Evolutionary conservation across 2,329 filamentous ascomycete genomes (phyloP), one percentile per base, ranked within the genome.

Genomic region (Hypoxylon sp.): DNA sequence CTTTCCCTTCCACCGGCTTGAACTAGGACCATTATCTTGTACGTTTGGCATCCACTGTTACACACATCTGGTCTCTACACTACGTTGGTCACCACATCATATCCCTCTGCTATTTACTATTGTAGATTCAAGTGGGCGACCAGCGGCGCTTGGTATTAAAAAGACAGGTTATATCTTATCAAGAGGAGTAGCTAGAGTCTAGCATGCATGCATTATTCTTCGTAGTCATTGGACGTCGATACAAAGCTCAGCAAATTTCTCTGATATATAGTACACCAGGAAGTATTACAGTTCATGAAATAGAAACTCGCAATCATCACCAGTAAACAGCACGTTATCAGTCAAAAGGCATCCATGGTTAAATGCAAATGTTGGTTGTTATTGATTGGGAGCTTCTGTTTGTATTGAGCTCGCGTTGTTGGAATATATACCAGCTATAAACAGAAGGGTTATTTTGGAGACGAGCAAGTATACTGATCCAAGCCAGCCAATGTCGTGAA

Each of bases 401-500:
- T 6, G 13, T 56, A 14, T 13, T 4, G 2, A 34, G 41, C 11
- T 10, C 23, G 1, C 28, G 28, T 34, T 7, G 11, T 45, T 21
- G 25, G 2, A 23, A 34, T 56, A 32, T 41, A 34, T n/a, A 41
- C n/a, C 36, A 28, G 21, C 32, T 41, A 14, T 7, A 49, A 32
- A 36, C n/a, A 21, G 13, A 36, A 19, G 11, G 25, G 11, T 4
- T 36, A 11, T 14, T 25, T 28, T 28, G 25, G 11, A 21, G 45
- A 30, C 28, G 32, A n/a, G 55, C 10, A 30, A 34, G 32, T 34
- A 34, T 41, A 34, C 28, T 41, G n/a, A 3, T 21, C 23, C 21
- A 34, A 19, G 32, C 25, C 28, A 50, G 50, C 34, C 52, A 57
- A 52, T 23, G 36, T 11, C 28, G 34, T n/a, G 23, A 59, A 59